These are phyloP conservation scores for Chaetomium cochliodes DNA, from an alignment of 495 filamentous ascomycete species.

Conservation along the genomic window DNA sequence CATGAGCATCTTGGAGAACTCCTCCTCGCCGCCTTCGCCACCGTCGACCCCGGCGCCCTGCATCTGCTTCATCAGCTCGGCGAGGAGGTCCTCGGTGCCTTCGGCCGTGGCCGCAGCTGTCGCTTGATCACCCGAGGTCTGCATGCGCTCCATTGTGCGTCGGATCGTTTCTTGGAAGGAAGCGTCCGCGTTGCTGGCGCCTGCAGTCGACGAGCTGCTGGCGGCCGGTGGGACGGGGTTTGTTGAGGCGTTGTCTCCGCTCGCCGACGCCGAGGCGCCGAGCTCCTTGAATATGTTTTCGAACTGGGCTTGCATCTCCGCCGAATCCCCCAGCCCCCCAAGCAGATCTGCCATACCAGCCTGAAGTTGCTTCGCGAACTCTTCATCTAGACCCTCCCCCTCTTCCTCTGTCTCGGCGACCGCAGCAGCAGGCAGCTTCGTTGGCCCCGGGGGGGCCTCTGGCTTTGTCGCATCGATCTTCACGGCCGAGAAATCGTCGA, in stretches of 20 bases:
- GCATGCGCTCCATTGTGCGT: constrained; percentile 91
- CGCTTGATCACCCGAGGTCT: constrained; percentile 76
- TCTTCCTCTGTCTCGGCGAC: not conserved
- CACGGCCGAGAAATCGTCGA: constrained; percentile 77
- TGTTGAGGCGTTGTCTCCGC: constrained; percentile 28
- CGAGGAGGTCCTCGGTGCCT: constrained; percentile 72
- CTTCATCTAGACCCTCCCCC: constrained; percentile 57
- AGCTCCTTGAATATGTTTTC: constrained; percentile 81
- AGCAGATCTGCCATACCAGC: constrained; percentile 83
- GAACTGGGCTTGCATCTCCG: constrained; percentile 83
- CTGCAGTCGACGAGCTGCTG: constrained; percentile 7
- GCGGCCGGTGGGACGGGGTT: constrained; percentile 27
- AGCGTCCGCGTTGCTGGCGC: constrained; percentile 45
- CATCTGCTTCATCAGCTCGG: constrained; percentile 83
- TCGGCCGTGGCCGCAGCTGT: constrained; percentile 72
- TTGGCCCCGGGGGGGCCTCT: constrained; percentile 39
- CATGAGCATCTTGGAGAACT: constrained; percentile 87
- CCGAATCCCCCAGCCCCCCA: constrained; percentile 62
- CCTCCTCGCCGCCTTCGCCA: constrained; percentile 71
- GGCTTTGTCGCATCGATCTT: constrained; percentile 53
- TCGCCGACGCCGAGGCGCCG: constrained; percentile 48
- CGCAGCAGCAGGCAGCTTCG: constrained; percentile 34
- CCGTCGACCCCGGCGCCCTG: constrained; percentile 55
- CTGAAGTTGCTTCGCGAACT: constrained; percentile 81
- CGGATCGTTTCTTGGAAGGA: constrained; percentile 89